These are phyloP conservation scores for Rehmannia glutinosa DNA, from an alignment of 257 asterid genomes.

Conservation along the genomic window DNA sequence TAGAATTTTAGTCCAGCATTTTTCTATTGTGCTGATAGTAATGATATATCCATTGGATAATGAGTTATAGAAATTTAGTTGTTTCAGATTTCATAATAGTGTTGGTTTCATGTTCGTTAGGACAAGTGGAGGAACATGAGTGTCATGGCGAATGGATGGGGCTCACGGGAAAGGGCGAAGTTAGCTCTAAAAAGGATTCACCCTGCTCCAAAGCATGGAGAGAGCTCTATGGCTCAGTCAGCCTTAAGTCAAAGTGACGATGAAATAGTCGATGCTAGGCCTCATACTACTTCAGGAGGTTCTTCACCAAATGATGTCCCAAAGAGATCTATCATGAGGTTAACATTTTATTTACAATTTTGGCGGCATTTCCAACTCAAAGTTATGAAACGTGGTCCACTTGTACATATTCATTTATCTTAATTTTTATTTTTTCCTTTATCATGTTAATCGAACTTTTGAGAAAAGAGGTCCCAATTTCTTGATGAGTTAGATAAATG, in stretches of 20 bases:
- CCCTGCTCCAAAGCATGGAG: slow-evolving; percentile 58
- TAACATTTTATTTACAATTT: slow-evolving; percentile 15
- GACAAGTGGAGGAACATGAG: slow-evolving; percentile 99
- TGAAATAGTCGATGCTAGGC: slow-evolving; percentile 53
- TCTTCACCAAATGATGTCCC: slow-evolving; percentile 69
- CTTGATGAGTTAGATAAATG: not conserved
- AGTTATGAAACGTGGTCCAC: not conserved
- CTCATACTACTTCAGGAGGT: slow-evolving; percentile 60
- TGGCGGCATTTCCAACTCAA: not conserved
- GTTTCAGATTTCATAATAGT: slow-evolving; percentile 17
- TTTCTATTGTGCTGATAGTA: not conserved
- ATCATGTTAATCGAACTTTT: not conserved
- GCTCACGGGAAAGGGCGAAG: slow-evolving; percentile 81
- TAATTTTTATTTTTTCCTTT: not conserved
- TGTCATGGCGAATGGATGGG: slow-evolving; percentile 94
- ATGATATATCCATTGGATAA: not conserved
- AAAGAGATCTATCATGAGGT: slow-evolving; percentile 87
- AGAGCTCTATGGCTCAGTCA: slow-evolving; percentile 46
- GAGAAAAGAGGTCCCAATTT: slow-evolving; percentile 1
- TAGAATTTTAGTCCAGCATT: slow-evolving; percentile 17
- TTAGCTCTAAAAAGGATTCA: slow-evolving; percentile 64
- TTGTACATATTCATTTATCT: not conserved
- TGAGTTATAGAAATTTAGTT: not conserved
- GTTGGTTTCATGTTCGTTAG: slow-evolving; percentile 32
- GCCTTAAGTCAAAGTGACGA: slow-evolving; percentile 61